Base-by-base conservation (phyloP, 2,329 filamentous ascomycete genomes). In the Leptographium radiaticola region DNA sequence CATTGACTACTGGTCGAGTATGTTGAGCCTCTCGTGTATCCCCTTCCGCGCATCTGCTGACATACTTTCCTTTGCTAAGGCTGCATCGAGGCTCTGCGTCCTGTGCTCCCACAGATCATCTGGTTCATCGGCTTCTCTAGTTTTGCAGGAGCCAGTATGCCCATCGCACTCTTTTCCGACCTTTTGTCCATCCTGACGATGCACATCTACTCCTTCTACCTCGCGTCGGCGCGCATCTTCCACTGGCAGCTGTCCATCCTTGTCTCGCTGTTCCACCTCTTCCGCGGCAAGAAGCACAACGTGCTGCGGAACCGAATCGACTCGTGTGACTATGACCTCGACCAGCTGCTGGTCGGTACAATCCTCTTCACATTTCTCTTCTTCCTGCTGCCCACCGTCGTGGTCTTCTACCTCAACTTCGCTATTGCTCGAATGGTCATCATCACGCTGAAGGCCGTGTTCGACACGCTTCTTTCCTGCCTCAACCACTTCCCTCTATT, bases 221-320 rank as follows among this genome's bases (percentile, higher is more conserved):
- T 97, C 55, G 91, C 94, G 16, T 95, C 90, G 10, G 93, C 93
- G 3, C 85, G 93, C 51, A 97, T 98, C 63, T 98, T 91, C 69
- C 89, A 97, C 70, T 98, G 93, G 93, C 93, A 98, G 69, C 82
- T 98, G 57, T 95, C 87, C 4, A 97, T 98, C 58, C 85, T 98
- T 59, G 84, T 91, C 59, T 97, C 91, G 12, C 81, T 98, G n/a
- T 98, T 98, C 68, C 94, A 98, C 66, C 82, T 98, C 11, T 98
- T 98, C 66, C 87, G 91, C 36, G 94, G 93, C 55, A 97, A 96
- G 73, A 98, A 98, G 68, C 86, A 95, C 65, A 98, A 98, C 61
- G 86, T 98, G 16, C 79, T 98, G 25, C 86, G 94, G 57, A 95
- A 96, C 65, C 89, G 93, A 70, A 97, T 98, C 63, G 93, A 98